phyloP scores from a whole-genome alignment of 371 early-diverging fungal genomes.

The Apophysomyces ossiformis region DNA sequence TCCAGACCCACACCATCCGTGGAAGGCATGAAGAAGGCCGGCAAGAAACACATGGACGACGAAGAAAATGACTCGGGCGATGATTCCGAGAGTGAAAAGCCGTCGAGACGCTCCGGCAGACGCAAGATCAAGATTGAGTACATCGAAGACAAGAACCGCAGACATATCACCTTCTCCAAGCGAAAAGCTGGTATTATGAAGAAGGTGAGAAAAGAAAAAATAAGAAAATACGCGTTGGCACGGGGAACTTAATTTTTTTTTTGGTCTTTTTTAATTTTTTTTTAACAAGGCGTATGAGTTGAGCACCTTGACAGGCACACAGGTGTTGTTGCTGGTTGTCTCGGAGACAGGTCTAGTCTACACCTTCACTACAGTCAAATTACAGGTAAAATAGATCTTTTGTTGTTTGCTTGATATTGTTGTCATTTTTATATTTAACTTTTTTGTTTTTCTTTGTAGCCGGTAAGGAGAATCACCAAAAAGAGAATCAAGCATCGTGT shows the following conservation, averaged over 20 bases:
- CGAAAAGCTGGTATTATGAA: constrained; percentile 99
- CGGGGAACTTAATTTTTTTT: constrained; percentile 13
- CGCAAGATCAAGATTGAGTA: constrained; percentile 98
- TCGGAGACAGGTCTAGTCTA: constrained; percentile 98
- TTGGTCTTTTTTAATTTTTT: constrained; percentile 15
- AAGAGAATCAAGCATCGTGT: not conserved
- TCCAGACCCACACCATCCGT: constrained; percentile 12
- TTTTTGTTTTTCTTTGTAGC: constrained; percentile 1
- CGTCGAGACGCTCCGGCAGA: constrained; percentile 77
- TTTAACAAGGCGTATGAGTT: constrained; percentile 89
- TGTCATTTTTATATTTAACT: too few species aligned
- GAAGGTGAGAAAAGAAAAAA: constrained; percentile 64
- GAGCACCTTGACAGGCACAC: constrained; percentile 95
- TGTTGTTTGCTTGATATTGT: not conserved
- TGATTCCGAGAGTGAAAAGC: constrained; percentile 48
- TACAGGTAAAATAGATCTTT: constrained; percentile 71
- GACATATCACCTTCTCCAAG: constrained; percentile 98
- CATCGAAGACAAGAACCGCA: constrained; percentile 93
- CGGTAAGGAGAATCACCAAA: constrained; percentile 8
- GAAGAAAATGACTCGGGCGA: constrained; percentile 49
- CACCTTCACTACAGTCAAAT: constrained; percentile 97
- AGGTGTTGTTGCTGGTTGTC: constrained; percentile 94
- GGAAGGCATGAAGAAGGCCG: constrained; percentile 1
- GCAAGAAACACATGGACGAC: constrained; percentile 12
- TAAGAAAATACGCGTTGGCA: constrained; percentile 1